Base-by-base conservation (phyloP, 257 asterid genomes). In the Nicotiana noctiflora region DNA sequence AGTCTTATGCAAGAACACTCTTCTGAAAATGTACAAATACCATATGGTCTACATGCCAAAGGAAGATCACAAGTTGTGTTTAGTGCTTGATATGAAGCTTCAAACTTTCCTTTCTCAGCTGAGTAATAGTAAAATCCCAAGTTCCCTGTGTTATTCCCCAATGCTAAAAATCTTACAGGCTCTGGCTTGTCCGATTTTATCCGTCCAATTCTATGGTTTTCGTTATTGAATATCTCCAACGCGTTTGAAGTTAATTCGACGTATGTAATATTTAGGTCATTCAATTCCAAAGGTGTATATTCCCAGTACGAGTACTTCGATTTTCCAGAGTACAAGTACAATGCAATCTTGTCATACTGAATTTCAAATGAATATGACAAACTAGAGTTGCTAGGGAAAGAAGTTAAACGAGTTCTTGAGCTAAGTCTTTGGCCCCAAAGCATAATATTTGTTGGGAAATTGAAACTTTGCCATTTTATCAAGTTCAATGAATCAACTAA, bases 401-500 rank as follows among this genome's bases (percentile, higher is more conserved):
- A 88, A 3, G 97, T 93, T 80, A 93, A 76, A 80, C 95, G 86
- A 64, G 98, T 94, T 83, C 81, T 88, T 9, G 97, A 90, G 82
- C 98, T 94, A 56, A 94, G 84, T 74, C 96, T 88, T 77, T 94
- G 98, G 8, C 98, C 98, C 98, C 96, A 93, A 1, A 94, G 89
- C 96, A 94, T 94, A 19, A 84, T 51, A 60, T 94, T 91, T 15
- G 98, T 92, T 3, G 98, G 98, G 53, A 91, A 93, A 90, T 94
- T 94, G 95, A 94, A 94, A 77, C 89, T 94, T 77, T 94, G 98
- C 98, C 98, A 94, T 85, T 92, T 93, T 59, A 93, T 93, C 61
- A 80, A 78, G 86, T 88, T 84, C 77, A 74, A 57, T 29, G 88
- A 89, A 88, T 94, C 98, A 21, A 89, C 93, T 60, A 94, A 88